Conservation (phyloP, 1,284 basidiomycete species). For the Termitomyces sp. region DNA sequence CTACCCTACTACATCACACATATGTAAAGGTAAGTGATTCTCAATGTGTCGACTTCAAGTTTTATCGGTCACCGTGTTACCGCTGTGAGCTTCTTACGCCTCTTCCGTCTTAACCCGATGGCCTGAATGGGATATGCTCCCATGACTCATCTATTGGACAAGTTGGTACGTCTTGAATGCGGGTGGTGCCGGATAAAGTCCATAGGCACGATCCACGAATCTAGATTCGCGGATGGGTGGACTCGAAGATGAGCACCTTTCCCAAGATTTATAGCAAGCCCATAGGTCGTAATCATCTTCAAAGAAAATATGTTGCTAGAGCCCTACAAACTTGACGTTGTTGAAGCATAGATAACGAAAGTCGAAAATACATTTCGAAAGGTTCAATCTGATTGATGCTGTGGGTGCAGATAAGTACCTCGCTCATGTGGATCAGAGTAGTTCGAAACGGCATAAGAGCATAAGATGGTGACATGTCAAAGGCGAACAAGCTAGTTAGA, state of each 20-base stretch:
- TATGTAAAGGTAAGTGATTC: slow-evolving; percentile 1
- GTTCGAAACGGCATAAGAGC: no score
- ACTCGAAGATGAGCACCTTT: no score
- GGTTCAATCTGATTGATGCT: no score
- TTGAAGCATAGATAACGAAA: no score
- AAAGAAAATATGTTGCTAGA: no score
- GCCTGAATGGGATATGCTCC: background rate
- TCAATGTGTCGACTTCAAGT: background rate
- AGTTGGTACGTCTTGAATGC: background rate
- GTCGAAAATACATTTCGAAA: no score
- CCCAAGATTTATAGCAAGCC: no score
- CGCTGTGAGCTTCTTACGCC: background rate
- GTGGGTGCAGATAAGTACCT: no score
- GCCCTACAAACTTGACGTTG: no score
- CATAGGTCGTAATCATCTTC: no score
- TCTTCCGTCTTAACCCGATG: slow-evolving; percentile 7
- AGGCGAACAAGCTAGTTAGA: background rate
- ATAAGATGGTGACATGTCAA: background rate
- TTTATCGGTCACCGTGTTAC: background rate
- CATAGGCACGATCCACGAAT: background rate
- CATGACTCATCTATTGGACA: slow-evolving; percentile 4
- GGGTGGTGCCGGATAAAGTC: background rate
- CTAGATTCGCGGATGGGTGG: no score
- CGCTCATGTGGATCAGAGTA: no score
- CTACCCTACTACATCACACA: slow-evolving; percentile 4